A percentile compares a stretch with the other conserved stretches of the same genome.
Conservation (phyloP, 768 basidiomycete genomes). For the Suillus fuscotomentosus region DNA sequence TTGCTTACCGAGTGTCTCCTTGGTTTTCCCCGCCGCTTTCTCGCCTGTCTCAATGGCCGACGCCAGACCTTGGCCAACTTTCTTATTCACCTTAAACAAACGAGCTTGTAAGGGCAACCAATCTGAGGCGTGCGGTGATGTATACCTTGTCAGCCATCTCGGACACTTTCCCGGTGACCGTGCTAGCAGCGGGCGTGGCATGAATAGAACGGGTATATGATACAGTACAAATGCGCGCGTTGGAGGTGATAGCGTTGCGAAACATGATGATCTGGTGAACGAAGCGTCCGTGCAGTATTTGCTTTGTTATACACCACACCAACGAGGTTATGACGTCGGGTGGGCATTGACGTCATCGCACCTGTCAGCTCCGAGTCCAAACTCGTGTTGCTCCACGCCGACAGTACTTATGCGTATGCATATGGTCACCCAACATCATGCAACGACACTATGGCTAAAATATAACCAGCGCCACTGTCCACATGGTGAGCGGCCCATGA, state of each 20-base stretch:
- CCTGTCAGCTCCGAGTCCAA: background rate
- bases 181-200: conserved; percentile 26
- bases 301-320: background rate
- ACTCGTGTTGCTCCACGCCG: background rate
- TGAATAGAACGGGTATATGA: conserved; percentile 24
- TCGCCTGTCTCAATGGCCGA: conserved; percentile 42
- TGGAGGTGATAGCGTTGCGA: background rate
- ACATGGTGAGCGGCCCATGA: conserved; percentile 6
- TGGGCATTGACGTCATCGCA: conserved; percentile 7
- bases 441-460: background rate
- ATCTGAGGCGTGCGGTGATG: background rate
- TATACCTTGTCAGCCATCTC: conserved; percentile 37
- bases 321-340: conserved; percentile 6
- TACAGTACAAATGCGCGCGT: background rate
- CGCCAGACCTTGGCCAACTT: conserved; percentile 38
- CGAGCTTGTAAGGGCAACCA: background rate
- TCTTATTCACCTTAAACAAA: conserved; percentile 36
- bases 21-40: conserved; percentile 36
- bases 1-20: conserved; percentile 33
- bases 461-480: background rate
- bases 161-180: conserved; percentile 38
- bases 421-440: background rate
- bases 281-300: background rate
- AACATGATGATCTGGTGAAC: background rate
- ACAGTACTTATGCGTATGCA: background rate